A percentile compares a stretch with the other conserved stretches of the same genome.
phyloP scores from a whole-genome alignment of 140 eudicot species.

The Bidens hawaiensis region DNA sequence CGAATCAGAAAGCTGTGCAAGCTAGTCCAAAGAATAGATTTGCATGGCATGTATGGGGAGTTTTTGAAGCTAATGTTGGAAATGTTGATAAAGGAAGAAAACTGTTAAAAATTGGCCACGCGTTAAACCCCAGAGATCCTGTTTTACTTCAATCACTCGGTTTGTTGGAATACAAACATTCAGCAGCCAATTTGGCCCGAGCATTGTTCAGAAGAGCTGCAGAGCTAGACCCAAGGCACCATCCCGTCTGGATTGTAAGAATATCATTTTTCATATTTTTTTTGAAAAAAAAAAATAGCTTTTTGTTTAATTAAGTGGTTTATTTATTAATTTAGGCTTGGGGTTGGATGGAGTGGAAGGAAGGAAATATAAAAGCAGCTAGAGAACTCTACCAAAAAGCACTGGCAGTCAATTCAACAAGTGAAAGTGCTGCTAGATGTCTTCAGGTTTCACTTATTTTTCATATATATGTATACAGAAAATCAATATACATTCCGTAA shows the following conservation, averaged over 20 bases:
- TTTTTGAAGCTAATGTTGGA: conserved; percentile 79
- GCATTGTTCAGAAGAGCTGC: conserved; percentile 75
- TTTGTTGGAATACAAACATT: conserved; percentile 67
- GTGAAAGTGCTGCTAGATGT: conserved; percentile 92
- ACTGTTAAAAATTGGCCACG: conserved; percentile 76
- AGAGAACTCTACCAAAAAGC: conserved; percentile 78
- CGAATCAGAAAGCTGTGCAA: conserved; percentile 76
- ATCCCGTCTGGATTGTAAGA: conserved; percentile 95
- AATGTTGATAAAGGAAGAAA: conserved; percentile 70
- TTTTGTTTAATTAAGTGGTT: not conserved
- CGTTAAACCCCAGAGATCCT: conserved; percentile 92
- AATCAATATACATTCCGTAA: too few relatives aligned
- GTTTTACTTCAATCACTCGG: conserved; percentile 94
- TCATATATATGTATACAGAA: too few relatives aligned
- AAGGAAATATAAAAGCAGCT: conserved; percentile 73
- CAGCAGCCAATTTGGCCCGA: conserved; percentile 79
- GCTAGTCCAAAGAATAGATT: conserved; percentile 97
- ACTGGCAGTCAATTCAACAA: conserved; percentile 59
- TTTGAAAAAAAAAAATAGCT: not conserved
- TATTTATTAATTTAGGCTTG: conserved; percentile 58
- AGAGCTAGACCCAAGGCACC: conserved; percentile 74
- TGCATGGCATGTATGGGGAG: conserved; percentile 99
- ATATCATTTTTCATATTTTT: not conserved
- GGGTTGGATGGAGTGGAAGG: conserved; percentile 99
- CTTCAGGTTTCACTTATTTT: conserved; percentile 56